Evolutionary conservation across 2,329 filamentous ascomycete genomes (phyloP), one percentile per base, ranked within the genome.

Genomic region (Chrysoporthe deuterocubensis): DNA sequence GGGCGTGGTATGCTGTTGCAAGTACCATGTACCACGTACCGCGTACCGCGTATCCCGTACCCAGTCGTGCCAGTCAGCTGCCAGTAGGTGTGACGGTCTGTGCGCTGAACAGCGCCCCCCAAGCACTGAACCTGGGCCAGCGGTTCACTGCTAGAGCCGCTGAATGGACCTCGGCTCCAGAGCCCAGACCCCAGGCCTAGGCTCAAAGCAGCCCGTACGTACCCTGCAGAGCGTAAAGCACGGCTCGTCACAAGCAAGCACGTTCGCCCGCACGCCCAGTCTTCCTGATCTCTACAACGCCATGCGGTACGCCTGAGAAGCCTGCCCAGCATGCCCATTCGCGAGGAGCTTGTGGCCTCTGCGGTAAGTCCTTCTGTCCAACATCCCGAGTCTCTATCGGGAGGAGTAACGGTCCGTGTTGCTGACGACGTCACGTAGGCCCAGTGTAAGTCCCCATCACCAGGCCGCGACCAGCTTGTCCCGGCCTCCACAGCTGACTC

Each of bases 321-420:
- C 26, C 66, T 66, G 66, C 69, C 71, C 67, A 78, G 71, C 80
- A 95, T 89, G 85, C 90, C 94, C 84, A 93, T 97, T 83, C 93
- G 96, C 78, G 95, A 98, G 88, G 95, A 98, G 79, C 84, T 97
- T 72, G 89, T 97, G 75, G 85, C 89, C 73, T 97, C 94, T 77
- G 94, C 93, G 77, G 90, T 91, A 85, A 77, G 84, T 54, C 50
- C 81, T 40, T 26, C 26, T 16, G 16, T 64, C 61, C 66, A 64
- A n/a, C 42, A 13, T 40, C 11, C 14, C 2, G 4, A 18, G 40
- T 13, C 13, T 26, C 26, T 26, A 2, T 26, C 26, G 26, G 26
- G 26, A 26, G 2, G 2, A 26, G 26, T 26, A 26, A 26, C 26
- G 26, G 9, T 34, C 16, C 11, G 18, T 40, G 50, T 66, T 67